Base-by-base conservation (phyloP, 1,284 basidiomycete species). In the Vanrija pseudolonga region DNA sequence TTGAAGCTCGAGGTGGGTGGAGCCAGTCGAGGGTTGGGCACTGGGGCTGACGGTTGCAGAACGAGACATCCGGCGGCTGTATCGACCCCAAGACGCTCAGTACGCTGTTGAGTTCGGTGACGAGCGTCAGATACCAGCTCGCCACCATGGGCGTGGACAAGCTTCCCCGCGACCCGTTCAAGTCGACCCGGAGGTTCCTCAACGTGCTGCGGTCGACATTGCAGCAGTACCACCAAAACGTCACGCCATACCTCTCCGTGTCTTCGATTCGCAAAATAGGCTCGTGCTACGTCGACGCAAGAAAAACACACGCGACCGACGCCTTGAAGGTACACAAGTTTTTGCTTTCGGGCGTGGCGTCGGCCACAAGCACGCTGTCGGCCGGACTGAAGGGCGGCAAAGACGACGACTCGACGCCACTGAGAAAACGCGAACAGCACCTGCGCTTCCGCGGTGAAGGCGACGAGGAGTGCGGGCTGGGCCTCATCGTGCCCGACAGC, bases 41-140 rank as follows among this genome's bases (percentile, higher is more conserved):
- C 22, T 17, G 6, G 11, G 15, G 22, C 48, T 50, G 41, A 50
- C 32, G 26, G 8, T 11, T 6, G n/a, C 56, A 74, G 70, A 72
- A 69, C 57, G 71, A 72, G 51, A 74, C 71, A 3, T 68, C 65
- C 11, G 72, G 72, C 37, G 72, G 72, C 0, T 71, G 69, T 50
- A 73, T 74, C 28, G 72, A 74, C 49, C 68, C 71, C 0, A 66
- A 65, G 38, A 73, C 71, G 1, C 60, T 75, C 5, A 55, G 71
- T 0, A 65, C 67, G 3, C 56, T 75, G 22, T 53, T 75, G 15
- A 70, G 69, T 48, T 69, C 68, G 0, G 55, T 75, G 45, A 75
- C 73, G 0, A 69, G 66, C 23, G 61, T 64, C 4, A 65, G 68
- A 8, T 75, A 75, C 47, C 62, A 69, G 45, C 65, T 75, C 6